A percentile compares a stretch with the other conserved stretches of the same genome.
Evolutionary conservation across 2,329 filamentous ascomycete genomes (phyloP).

Genomic region (Phaeophleospora eucalypticola): DNA sequence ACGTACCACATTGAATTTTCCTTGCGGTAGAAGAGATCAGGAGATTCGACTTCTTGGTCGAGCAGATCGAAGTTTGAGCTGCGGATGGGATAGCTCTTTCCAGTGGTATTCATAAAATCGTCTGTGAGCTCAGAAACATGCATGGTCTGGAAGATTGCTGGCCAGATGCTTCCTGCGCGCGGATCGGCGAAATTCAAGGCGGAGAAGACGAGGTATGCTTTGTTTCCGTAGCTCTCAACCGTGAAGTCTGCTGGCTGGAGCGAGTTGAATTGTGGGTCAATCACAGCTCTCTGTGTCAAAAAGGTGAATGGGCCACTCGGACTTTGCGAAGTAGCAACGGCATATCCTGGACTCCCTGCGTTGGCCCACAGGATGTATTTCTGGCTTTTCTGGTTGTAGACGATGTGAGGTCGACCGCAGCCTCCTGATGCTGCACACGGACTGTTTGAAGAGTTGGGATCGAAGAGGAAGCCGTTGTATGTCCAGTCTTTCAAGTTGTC

Average conservation of each 20-base stretch:
- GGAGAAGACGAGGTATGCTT: conserved; percentile 24
- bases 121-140: conserved; percentile 19
- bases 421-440: conserved; percentile 15
- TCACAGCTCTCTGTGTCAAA: conserved; percentile 6
- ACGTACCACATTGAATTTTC: conserved; percentile 19
- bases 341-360: conserved; percentile 22
- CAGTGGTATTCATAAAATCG: conserved; percentile 22
- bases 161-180: conserved; percentile 22
- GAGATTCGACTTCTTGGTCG: conserved; percentile 23
- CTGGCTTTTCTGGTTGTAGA: conserved; percentile 18
- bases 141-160: conserved; percentile 24
- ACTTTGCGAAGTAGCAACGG: conserved; percentile 19
- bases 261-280: conserved; percentile 20
- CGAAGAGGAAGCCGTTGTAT: conserved; percentile 24
- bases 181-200: conserved; percentile 22
- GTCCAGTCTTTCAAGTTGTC: conserved; percentile 22
- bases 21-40: conserved; percentile 20
- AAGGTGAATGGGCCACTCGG: conserved; percentile 25
- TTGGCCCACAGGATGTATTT: conserved; percentile 27
- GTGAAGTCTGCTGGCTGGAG: conserved; percentile 24
- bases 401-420: conserved; percentile 25
- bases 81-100: conserved; percentile 16
- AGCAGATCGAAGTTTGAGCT: conserved; percentile 18
- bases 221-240: conserved; percentile 16
- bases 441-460: conserved; percentile 8